Evolutionary conservation across 1,284 basidiomycete species (phyloP).

Genomic region (Pseudomicrostroma phylloplanum): DNA sequence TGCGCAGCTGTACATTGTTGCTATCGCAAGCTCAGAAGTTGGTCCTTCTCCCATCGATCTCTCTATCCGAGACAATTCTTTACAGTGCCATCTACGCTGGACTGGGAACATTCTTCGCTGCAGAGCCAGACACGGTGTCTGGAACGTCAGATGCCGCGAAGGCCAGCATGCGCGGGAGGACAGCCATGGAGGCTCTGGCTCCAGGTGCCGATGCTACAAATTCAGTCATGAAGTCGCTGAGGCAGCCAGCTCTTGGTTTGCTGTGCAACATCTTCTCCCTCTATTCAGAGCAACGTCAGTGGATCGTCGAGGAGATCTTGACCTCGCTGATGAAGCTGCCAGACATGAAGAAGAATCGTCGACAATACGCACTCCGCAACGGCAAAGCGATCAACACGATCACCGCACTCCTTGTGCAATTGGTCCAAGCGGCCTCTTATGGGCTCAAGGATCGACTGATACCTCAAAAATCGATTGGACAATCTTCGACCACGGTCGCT

Average conservation of each 20-base stretch:
- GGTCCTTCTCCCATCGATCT: slow-evolving; percentile 53
- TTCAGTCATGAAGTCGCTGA: slow-evolving; percentile 65
- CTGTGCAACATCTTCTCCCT: slow-evolving; percentile 78
- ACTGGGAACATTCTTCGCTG: slow-evolving; percentile 78
- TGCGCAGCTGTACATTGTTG: slow-evolving; percentile 31
- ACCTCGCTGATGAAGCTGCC: slow-evolving; percentile 80
- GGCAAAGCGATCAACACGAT: slow-evolving; percentile 76
- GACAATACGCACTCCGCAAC: slow-evolving; percentile 58
- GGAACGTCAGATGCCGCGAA: slow-evolving; percentile 18
- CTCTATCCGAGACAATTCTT: slow-evolving; percentile 54
- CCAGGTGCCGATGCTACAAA: slow-evolving; percentile 20
- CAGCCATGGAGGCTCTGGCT: slow-evolving; percentile 22
- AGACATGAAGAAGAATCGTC: slow-evolving; percentile 76
- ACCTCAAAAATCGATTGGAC: not conserved
- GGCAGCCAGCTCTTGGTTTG: slow-evolving; percentile 72
- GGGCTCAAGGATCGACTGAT: slow-evolving; percentile 7
- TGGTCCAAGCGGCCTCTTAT: slow-evolving; percentile 74
- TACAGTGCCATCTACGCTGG: slow-evolving; percentile 85
- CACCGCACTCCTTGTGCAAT: slow-evolving; percentile 81
- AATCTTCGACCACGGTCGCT: not conserved
- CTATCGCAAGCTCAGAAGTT: slow-evolving; percentile 52
- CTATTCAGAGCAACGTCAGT: slow-evolving; percentile 78
- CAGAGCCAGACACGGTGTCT: slow-evolving; percentile 58
- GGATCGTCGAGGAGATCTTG: slow-evolving; percentile 94
- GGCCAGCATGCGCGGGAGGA: slow-evolving; percentile 19